These are phyloP conservation scores for Phaeosphaeriaceae sp. DNA, from an alignment of 2,329 filamentous ascomycete species.

Conservation along the genomic window DNA sequence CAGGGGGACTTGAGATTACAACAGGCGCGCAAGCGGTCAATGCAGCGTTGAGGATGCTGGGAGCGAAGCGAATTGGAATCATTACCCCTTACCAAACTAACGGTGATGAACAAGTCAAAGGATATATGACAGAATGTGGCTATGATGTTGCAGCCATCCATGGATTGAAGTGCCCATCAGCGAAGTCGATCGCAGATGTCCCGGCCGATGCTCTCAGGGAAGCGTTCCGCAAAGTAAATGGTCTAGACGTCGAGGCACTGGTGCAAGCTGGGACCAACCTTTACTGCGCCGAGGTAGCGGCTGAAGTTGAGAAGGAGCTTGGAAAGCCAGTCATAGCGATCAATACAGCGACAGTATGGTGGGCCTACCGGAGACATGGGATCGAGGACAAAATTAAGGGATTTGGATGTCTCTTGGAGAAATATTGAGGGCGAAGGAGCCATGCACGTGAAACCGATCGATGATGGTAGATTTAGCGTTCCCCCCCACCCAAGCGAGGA, in stretches of 20 bases:
- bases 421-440: slow-evolving; percentile 5
- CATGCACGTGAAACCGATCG: not conserved
- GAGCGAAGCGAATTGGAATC: slow-evolving; percentile 38
- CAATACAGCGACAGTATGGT: slow-evolving; percentile 26
- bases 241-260: slow-evolving; percentile 19
- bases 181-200: slow-evolving; percentile 21
- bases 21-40: slow-evolving; percentile 41
- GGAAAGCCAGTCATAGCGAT: slow-evolving; percentile 29
- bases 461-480: too few species aligned
- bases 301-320: slow-evolving; percentile 24
- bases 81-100: slow-evolving; percentile 43
- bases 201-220: slow-evolving; percentile 14
- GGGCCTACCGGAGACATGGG: slow-evolving; percentile 22
- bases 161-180: slow-evolving; percentile 35
- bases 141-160: slow-evolving; percentile 35
- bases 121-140: slow-evolving; percentile 40
- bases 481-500: too few species aligned
- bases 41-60: slow-evolving; percentile 35
- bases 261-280: slow-evolving; percentile 28
- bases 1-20: slow-evolving; percentile 34
- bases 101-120: slow-evolving; percentile 41
- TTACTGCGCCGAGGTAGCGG: slow-evolving; percentile 21
- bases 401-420: slow-evolving; percentile 21
- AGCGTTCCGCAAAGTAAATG: slow-evolving; percentile 21
- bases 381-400: slow-evolving; percentile 20